Evolutionary conservation across 2,329 filamentous ascomycete species (phyloP), one percentile per base, ranked within the genome.

Genomic region (Zymoseptoria pseudotritici): DNA sequence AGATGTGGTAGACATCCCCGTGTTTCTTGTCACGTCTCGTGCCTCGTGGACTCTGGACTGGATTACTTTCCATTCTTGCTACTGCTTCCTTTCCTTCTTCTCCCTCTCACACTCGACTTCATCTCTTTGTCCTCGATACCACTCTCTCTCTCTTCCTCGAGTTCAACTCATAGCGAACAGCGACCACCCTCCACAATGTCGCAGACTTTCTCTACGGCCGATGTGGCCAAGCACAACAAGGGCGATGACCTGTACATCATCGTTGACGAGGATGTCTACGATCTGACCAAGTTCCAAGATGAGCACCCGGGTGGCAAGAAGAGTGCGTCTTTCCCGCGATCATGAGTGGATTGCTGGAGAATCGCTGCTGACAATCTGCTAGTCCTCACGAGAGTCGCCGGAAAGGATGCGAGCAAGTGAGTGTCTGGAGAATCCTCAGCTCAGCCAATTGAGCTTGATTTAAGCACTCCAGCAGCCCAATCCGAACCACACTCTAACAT

Each of bases 211-310:
- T 88, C 87, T 58, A 82, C 86, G 66, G 83, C 83, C 79, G 92
- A 97, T 74, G 93, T 99, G 64, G 87, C 92, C 73, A 86, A 89
- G 77, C 92, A 97, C 77, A 96, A 91, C 82, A 96, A 93, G 79
- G 77, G 87, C 53, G 86, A 91, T 72, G 87, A 87, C 73, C 82
- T 97, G 63, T 97, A 87, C 85, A 90, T 97, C 71, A 85, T 95
- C 66, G 86, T 97, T 67, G 93, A 97, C 67, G 89, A 92, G 70
- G 93, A 97, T 76, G 93, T 97, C 67, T 97, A 96, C 76, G 93
- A 99, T 73, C 75, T 97, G 70, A 96, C 91, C 69, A 91, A 77
- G 63, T 81, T 80, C 67, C 77, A 79, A 64, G 76, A 80, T 29
- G 78, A 80, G 65, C 78, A 78, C 64, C 76, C 76, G n/a, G 72